Evolutionary conservation across 2,329 filamentous ascomycete genomes (phyloP), one percentile per base, ranked within the genome.

Genomic region (Fusarium nanum): DNA sequence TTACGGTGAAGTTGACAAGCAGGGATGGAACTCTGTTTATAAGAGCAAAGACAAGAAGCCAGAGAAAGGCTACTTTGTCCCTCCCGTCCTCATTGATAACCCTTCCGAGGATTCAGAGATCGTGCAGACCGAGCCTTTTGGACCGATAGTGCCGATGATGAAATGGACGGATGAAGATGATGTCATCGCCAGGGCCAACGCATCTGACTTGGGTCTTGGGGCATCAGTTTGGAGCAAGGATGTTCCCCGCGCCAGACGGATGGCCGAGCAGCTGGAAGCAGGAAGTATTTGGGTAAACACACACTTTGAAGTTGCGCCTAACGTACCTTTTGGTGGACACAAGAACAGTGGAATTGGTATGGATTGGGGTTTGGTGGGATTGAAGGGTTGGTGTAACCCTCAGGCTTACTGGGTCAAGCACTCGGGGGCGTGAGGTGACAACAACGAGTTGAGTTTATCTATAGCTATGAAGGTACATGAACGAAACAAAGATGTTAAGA

Each of bases 211-310:
- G 30, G 88, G 86, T 0, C 82, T 90, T 1, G 87, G 86, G 0
- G 84, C 86, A 3, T 88, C 87, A 0, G 83, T 91, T 0, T 91
- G 88, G 81, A 85, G 82, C 18, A 82, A 80, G 18, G 86, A 91
- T 60, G 59, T 87, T 2, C 78, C 77, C 2, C 79, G 82, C 6
- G 88, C 87, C 0, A 81, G 82, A 32, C 78, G 80, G 6, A 84
- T 91, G 44, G 88, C 86, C 0, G 75, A 82, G 28, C 81, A 83
- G 48, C 75, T 91, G 13, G 84, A 89, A 70, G 84, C 86, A 0
- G 89, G 89, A 1, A 85, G 79, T 13, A 85, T 91, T 1, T 91
- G 87, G 84, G 85, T 91, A 69, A 91, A 91, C 76, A 75, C 76
- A 1, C 81, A 83, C 65, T 80, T 81, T n/a, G 80, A 82, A 11